phyloP scores from a whole-genome alignment of 139 green algal genomes.

The Mychonastes homosphaera region DNA sequence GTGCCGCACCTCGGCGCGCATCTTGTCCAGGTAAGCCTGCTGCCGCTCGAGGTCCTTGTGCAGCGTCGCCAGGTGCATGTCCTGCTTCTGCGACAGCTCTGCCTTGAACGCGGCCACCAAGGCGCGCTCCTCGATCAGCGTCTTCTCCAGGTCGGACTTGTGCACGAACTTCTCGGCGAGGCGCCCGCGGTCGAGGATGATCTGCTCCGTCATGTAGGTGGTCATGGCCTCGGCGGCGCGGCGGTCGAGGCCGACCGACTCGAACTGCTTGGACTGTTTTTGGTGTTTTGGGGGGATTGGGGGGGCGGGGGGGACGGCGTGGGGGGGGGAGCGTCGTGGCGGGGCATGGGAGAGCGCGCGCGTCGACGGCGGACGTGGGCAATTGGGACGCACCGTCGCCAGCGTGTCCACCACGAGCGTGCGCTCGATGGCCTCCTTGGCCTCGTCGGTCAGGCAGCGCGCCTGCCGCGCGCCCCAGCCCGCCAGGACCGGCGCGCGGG shows the following conservation, averaged over 20 bases:
- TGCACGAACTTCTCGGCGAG: conserved; percentile 58
- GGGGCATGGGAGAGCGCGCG: not conserved
- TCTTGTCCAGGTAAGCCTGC: conserved; percentile 75
- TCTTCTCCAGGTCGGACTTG: conserved; percentile 59
- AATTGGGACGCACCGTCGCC: conserved; percentile 3
- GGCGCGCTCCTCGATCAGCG: conserved; percentile 55
- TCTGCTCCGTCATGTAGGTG: conserved; percentile 49
- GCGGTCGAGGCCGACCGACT: conserved; percentile 37
- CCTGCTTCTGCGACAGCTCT: conserved; percentile 68
- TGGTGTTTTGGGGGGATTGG: not conserved
- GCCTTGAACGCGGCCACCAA: conserved; percentile 56
- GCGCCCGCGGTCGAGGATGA: conserved; percentile 52
- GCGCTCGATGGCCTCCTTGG: conserved; percentile 13
- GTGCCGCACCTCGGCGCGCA: conserved; percentile 78
- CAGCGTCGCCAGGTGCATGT: conserved; percentile 50
- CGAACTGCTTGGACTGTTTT: conserved; percentile 35
- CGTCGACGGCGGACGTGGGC: not conserved
- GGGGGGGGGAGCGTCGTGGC: not conserved
- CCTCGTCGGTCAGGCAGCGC: not conserved
- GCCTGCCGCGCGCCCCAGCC: not conserved
- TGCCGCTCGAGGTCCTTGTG: conserved; percentile 78
- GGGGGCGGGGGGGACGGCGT: not conserved
- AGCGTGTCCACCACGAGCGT: conserved; percentile 11
- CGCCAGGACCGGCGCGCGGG: not conserved
- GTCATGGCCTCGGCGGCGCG: conserved; percentile 56